phyloP scores from a whole-genome alignment of 768 basidiomycete genomes.

The Inosperma sp. region DNA sequence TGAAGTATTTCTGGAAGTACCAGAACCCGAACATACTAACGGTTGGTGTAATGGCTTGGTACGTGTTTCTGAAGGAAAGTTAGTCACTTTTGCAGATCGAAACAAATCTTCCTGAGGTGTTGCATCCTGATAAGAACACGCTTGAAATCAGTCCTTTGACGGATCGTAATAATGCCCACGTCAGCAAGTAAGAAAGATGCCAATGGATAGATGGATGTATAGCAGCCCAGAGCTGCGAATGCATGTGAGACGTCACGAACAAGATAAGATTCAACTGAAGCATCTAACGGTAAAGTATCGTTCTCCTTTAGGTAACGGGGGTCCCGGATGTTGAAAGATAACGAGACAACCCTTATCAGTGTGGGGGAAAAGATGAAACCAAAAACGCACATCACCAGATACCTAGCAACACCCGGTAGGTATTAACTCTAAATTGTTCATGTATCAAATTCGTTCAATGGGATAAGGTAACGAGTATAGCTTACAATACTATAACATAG shows the following conservation, averaged over 20 bases:
- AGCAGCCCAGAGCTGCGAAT: constrained; percentile 68
- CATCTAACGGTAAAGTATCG: constrained; percentile 72
- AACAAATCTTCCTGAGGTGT: constrained; percentile 74
- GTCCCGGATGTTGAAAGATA: constrained; percentile 79
- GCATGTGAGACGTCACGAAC: background rate
- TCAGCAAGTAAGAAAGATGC: constrained; percentile 77
- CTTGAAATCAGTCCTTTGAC: background rate
- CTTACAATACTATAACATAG: constrained; percentile 67
- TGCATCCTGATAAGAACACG: constrained; percentile 53
- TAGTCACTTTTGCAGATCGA: constrained; percentile 77
- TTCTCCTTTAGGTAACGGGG: constrained; percentile 70
- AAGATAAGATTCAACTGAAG: constrained; percentile 8
- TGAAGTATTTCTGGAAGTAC: constrained; percentile 78
- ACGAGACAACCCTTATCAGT: too few relatives aligned
- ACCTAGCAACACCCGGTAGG: constrained; percentile 73
- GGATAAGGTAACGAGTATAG: background rate
- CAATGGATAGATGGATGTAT: constrained; percentile 78
- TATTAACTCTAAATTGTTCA: constrained; percentile 53
- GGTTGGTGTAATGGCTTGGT: constrained; percentile 73
- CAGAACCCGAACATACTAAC: constrained; percentile 71
- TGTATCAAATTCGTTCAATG: background rate
- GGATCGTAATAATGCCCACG: constrained; percentile 33
- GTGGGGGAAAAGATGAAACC: too few relatives aligned
- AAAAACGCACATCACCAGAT: too few relatives aligned
- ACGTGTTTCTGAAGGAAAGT: constrained; percentile 77